phyloP scores from a whole-genome alignment of 257 asterid species.

The Ehretia macrophylla region DNA sequence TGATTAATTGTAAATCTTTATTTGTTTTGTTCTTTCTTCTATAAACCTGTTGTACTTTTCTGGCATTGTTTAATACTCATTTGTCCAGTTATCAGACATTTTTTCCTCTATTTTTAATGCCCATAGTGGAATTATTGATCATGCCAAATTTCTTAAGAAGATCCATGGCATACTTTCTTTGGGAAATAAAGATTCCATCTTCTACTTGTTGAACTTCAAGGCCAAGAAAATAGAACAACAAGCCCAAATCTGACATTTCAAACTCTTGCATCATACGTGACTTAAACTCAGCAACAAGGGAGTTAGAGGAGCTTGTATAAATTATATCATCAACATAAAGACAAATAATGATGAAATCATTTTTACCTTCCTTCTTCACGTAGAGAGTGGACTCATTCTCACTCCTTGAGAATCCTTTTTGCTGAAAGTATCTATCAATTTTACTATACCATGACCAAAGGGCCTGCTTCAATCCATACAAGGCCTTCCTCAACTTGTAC shows the following conservation, averaged over 20 bases:
- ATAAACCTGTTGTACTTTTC: no score
- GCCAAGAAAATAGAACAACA: conserved; percentile 11
- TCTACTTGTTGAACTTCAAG: conserved; percentile 3
- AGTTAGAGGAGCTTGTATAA: background rate
- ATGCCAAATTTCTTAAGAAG: conserved; percentile 1
- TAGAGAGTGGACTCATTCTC: conserved; percentile 5
- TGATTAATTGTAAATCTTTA: no score
- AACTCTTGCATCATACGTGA: background rate
- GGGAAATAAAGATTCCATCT: conserved; percentile 8
- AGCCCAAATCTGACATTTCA: conserved; percentile 1
- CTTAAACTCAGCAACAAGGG: background rate
- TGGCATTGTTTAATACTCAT: no score
- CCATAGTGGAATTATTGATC: no score
- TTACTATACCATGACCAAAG: background rate
- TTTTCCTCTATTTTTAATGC: no score
- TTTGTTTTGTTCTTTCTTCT: no score
- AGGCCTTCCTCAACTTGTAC: background rate
- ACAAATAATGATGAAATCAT: background rate
- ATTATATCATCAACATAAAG: conserved; percentile 12
- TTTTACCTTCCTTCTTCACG: background rate
- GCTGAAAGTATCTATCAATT: background rate
- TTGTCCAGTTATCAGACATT: no score
- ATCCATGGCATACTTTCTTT: background rate
- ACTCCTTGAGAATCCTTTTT: conserved; percentile 1
- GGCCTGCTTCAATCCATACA: conserved; percentile 5